Evolutionary conservation across 2,329 filamentous ascomycete species (phyloP), one percentile per base, ranked within the genome.

Genomic region (Aspergillus pseudotamarii): DNA sequence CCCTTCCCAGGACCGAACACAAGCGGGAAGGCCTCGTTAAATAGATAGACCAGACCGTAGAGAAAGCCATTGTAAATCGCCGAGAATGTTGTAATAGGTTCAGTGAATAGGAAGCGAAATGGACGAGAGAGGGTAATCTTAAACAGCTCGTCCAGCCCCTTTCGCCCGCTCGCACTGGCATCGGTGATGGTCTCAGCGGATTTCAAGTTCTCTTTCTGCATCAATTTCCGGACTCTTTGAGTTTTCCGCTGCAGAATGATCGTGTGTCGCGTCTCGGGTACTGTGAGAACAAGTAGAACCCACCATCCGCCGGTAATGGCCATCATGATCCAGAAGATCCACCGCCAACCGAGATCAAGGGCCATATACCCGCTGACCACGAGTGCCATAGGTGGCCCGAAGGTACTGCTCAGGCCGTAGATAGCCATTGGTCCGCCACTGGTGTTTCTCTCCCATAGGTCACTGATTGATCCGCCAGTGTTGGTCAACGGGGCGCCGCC

Each of bases 21-120:
- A 10, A 91, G 80, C 0, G 80, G 78, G 67, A 91, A 92, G 0
- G 87, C 89, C 73, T 92, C 88, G 59, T 92, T 86, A 74, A 91
- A 91, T 81, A 91, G 89, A 79, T 92, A 92, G 73, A 92, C 91
- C 11, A 93, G 84, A 4, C 89, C 89, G 64, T 92, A 90, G 26
- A 86, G 86, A 79, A 92, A 92, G n/a, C 89, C 90, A 11, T 73
- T 73, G 64, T 73, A 74, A 32, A 71, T 66, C 6, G 70, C 72
- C 1, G 71, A 74, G 60, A 72, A 73, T 12, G 57, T 51, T 0
- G 72, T 72, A 53, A 75, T 75, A n/a, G 72, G 71, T 34, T 74
- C 72, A 0, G 72, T 68, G 46, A 74, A 68, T n/a, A 73, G 63
- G 51, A 75, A 74, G 9, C 69, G 65, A 63, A 86, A 88, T 8